Evolutionary conservation across 148 eudicot species (phyloP).

Genomic region (Agrostemma githago): DNA sequence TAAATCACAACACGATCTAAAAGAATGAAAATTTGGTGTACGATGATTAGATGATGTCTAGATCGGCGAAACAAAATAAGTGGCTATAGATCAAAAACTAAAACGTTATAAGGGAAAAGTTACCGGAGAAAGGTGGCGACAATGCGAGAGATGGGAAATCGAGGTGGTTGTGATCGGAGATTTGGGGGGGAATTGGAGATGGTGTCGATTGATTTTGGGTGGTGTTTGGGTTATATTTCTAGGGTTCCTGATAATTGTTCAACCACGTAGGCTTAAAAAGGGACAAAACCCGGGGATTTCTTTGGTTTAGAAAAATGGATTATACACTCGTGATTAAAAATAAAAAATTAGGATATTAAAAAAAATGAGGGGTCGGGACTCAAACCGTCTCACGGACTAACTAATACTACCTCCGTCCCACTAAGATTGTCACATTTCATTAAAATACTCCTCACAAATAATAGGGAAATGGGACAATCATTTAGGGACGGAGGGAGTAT

Average conservation of each 20-base stretch:
- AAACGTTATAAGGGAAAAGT: too few species aligned
- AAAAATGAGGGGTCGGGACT: too few species aligned
- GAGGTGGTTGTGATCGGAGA: constrained; percentile 6
- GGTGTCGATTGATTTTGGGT: constrained; percentile 2
- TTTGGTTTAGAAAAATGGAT: too few species aligned
- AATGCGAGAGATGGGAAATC: not conserved
- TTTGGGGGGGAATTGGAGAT: not conserved
- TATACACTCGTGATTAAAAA: too few species aligned
- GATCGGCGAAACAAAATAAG: not conserved
- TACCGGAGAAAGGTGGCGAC: constrained; percentile 8
- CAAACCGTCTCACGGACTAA: too few species aligned
- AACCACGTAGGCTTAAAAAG: not conserved
- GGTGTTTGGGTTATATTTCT: not conserved
- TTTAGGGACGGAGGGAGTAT: too few species aligned
- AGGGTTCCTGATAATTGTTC: not conserved
- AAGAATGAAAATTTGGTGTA: not conserved
- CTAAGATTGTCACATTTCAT: too few species aligned
- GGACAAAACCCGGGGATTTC: too few species aligned
- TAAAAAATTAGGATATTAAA: too few species aligned
- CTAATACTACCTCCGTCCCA: too few species aligned
- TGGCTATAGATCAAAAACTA: not conserved
- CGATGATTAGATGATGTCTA: not conserved
- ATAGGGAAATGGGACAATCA: too few species aligned
- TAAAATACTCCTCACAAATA: too few species aligned
- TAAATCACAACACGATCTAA: not conserved